These are phyloP conservation scores for Casuarina cunninghamiana DNA, from an alignment of 306 rosid genomes.

Conservation along the genomic window DNA sequence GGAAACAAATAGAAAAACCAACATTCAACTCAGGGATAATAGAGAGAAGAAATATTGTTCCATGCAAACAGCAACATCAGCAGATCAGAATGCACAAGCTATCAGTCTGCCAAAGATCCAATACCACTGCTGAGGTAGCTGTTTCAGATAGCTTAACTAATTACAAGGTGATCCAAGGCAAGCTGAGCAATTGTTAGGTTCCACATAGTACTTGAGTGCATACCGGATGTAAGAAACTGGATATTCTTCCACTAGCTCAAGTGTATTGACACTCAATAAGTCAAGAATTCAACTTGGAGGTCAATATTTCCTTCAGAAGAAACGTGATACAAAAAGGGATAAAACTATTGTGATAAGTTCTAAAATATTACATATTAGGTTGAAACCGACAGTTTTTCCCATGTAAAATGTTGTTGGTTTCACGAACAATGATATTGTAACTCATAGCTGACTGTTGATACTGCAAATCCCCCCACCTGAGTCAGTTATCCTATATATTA, in stretches of 20 bases:
- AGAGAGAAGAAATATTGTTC: not conserved
- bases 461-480: not conserved
- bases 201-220: not conserved
- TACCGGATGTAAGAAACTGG: not conserved
- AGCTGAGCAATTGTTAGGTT: not conserved
- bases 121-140: not conserved
- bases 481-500: not conserved
- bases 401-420: not conserved
- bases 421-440: not conserved
- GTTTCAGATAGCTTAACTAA: not conserved
- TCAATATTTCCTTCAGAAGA: too few species aligned
- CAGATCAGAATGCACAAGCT: not conserved
- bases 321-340: too few species aligned
- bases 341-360: too few species aligned
- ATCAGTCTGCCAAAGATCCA: not conserved
- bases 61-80: not conserved
- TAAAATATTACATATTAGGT: too few species aligned
- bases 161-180: not conserved
- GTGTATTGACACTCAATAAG: not conserved
- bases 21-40: not conserved
- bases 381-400: too few species aligned
- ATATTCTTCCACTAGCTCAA: not conserved
- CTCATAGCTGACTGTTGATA: not conserved
- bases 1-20: not conserved
- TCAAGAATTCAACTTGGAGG: too few species aligned